phyloP scores from a whole-genome alignment of 139 green algal species.

The Monoraphidium neglectum region DNA sequence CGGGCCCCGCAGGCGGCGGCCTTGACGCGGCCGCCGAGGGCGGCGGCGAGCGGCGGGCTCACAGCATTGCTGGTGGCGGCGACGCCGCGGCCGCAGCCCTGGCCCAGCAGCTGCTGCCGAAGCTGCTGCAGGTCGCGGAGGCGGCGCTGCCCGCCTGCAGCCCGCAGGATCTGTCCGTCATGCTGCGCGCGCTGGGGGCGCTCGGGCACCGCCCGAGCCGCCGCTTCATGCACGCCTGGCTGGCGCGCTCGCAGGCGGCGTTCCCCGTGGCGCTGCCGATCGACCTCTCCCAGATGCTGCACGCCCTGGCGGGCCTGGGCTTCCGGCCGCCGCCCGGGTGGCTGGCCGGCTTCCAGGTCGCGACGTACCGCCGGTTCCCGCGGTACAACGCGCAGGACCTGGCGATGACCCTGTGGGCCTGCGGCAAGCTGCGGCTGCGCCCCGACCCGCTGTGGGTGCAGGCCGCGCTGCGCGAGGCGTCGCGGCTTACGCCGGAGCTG shows the following conservation, averaged over 20 bases:
- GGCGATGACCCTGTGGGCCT: not conserved
- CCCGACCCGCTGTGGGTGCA: not conserved
- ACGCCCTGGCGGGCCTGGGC: constrained; percentile 12
- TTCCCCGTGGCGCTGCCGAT: constrained; percentile 2
- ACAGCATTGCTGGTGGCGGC: not conserved
- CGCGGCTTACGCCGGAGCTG: not conserved
- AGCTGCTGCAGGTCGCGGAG: not conserved
- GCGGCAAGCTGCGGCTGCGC: not conserved
- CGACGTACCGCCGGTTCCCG: constrained; percentile 15
- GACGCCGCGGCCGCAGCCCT: not conserved
- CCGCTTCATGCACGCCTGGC: constrained; percentile 14
- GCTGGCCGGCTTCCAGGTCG: constrained; percentile 27
- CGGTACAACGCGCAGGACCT: not conserved
- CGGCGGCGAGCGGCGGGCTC: not conserved
- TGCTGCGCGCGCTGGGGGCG: not conserved
- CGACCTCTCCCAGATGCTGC: constrained; percentile 25
- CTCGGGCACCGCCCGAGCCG: not conserved
- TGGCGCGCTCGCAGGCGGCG: constrained; percentile 1
- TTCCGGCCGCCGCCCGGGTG: constrained; percentile 8
- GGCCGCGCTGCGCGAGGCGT: not conserved
- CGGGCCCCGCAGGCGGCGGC: constrained; percentile 14
- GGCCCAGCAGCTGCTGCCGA: constrained; percentile 12
- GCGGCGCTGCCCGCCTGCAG: not conserved
- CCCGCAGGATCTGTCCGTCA: not conserved
- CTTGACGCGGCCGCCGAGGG: not conserved